Evolutionary conservation across 2,329 filamentous ascomycete genomes (phyloP).

Genomic region (Juglanconis oblonga): DNA sequence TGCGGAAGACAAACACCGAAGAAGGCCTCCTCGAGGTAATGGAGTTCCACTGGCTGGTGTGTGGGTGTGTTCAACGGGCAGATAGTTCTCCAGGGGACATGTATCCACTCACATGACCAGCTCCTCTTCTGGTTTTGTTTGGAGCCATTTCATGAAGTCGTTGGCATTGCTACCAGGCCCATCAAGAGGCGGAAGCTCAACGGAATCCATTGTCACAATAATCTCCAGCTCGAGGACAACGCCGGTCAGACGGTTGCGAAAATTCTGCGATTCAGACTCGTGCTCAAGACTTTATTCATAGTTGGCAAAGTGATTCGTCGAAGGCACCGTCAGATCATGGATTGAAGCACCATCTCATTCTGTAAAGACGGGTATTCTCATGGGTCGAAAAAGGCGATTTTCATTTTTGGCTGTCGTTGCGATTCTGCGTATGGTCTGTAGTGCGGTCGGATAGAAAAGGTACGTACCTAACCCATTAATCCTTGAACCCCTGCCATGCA

Average conservation of each 20-base stretch:
- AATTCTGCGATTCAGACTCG: constrained; percentile 3
- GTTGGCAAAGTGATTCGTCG: not conserved
- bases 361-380: not conserved
- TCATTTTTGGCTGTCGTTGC: not conserved
- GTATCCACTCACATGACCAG: constrained; percentile 8
- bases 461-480: constrained; percentile 1
- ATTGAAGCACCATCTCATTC: not conserved
- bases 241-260: not conserved
- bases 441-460: not conserved
- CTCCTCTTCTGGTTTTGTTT: constrained; percentile 19
- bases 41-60: not conserved
- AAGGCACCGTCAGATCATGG: too few species aligned
- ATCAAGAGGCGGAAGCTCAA: constrained; percentile 21
- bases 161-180: constrained; percentile 25
- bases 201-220: constrained; percentile 6
- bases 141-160: constrained; percentile 24
- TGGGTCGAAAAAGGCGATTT: not conserved
- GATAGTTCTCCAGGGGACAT: not conserved
- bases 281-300: not conserved
- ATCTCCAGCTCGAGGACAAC: not conserved
- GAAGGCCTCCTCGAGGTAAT: not conserved
- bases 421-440: not conserved
- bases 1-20: not conserved
- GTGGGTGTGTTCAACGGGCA: not conserved
- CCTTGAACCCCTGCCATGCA: not conserved